Evolutionary conservation across 2,329 filamentous ascomycete species (phyloP), one percentile per base, ranked within the genome.

Genomic region (Pseudocercospora musae): DNA sequence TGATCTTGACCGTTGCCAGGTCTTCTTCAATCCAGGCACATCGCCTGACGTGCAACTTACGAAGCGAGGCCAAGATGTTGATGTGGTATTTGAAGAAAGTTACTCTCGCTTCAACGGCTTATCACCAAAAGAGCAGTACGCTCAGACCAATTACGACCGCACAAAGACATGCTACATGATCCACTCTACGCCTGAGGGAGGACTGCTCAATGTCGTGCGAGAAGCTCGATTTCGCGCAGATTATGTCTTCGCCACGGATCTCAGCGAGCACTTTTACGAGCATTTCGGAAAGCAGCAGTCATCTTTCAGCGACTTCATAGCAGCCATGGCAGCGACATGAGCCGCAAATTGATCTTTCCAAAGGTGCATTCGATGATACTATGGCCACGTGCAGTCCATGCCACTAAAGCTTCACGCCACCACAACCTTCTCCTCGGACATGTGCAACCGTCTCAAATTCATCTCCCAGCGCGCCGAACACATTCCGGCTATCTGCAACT

Each of bases 1-100:
- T 33, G n/a, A 57, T 59, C 13, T 48, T 66, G 20, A 62, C 46
- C 21, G 37, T 42, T 15, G 42, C 50, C 25, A 66, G 66, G 61
- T 66, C 18, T 53, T 68, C 53, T 62, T 66, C 57, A 68, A 68
- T 21, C 66, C 66, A 23, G 66, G 66, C 52, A 66, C 64, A 21
- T 33, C 62, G 20, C 64, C 62, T 20, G 66, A 66, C 31, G 18
- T 58, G 15, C 25, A 61, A 29, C 57, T 68, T 15, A 58, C 52
- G 5, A 44, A 57, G 18, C 50, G 23, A 15, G 50, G 58, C 7
- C 66, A 62, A 11, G 66, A 68, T 29, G 50, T 65, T 33, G 65
- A 60, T 20, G 64, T 52, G 23, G 58, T 65, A 4, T 66, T 64
- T 58, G 66, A 68, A 49, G 64, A 68, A 21, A 61, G 58, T 44